phyloP scores from a whole-genome alignment of 495 filamentous ascomycete genomes.

The Clohesyomyces aquaticus region DNA sequence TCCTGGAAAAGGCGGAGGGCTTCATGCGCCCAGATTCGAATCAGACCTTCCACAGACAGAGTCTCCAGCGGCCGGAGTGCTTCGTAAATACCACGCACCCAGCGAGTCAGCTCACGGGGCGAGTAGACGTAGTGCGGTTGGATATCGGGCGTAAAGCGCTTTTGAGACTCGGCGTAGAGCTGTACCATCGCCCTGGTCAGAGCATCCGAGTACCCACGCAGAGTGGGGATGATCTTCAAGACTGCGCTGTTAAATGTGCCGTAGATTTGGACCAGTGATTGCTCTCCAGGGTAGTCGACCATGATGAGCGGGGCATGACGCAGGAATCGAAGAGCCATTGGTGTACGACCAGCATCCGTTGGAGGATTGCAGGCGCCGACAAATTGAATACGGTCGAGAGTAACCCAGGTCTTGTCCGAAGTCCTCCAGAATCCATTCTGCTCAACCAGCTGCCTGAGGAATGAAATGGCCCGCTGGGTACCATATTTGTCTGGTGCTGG shows the following conservation, averaged over 20 bases:
- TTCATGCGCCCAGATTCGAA: slow-evolving; percentile 98
- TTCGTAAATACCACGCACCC: slow-evolving; percentile 96
- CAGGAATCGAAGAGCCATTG: slow-evolving; percentile 90
- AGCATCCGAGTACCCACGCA: slow-evolving; percentile 92
- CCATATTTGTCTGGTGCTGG: slow-evolving; percentile 98
- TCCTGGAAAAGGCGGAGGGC: slow-evolving; percentile 96
- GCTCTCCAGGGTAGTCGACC: slow-evolving; percentile 97
- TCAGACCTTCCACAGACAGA: slow-evolving; percentile 84
- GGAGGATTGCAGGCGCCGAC: slow-evolving; percentile 98
- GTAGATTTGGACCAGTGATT: slow-evolving; percentile 94
- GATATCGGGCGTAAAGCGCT: slow-evolving; percentile 90
- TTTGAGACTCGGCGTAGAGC: slow-evolving; percentile 91
- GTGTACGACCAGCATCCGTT: slow-evolving; percentile 95
- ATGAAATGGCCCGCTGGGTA: slow-evolving; percentile 94
- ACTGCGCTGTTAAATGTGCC: slow-evolving; percentile 97
- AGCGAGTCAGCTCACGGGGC: slow-evolving; percentile 94
- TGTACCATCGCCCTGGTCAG: slow-evolving; percentile 98
- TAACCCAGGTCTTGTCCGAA: slow-evolving; percentile 96
- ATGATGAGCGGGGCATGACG: slow-evolving; percentile 95
- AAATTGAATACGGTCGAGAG: slow-evolving; percentile 95
- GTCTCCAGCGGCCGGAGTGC: slow-evolving; percentile 90
- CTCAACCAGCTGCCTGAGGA: slow-evolving; percentile 94
- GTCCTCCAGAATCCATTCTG: slow-evolving; percentile 99
- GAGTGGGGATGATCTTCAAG: slow-evolving; percentile 91
- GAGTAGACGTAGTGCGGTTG: slow-evolving; percentile 99